These are phyloP conservation scores for Exophiala calicioides DNA, from an alignment of 2,329 filamentous ascomycete genomes.

Conservation along the genomic window DNA sequence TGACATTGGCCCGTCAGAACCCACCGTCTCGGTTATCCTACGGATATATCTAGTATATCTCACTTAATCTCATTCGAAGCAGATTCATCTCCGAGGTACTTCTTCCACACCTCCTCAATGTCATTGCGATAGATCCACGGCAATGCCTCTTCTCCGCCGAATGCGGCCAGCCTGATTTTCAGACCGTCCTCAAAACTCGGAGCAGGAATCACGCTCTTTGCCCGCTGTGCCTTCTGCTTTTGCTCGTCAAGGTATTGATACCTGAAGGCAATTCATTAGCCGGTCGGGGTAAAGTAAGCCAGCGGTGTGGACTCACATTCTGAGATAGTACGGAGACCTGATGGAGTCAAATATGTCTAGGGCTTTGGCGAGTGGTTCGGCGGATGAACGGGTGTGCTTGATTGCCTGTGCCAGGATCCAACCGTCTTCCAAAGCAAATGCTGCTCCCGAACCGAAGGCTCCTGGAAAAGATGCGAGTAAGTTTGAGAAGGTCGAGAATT, in stretches of 20 bases:
- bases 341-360: constrained; percentile 43
- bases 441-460: constrained; percentile 49
- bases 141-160: constrained; percentile 37
- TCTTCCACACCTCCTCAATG: constrained; percentile 41
- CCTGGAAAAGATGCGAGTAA: constrained; percentile 25
- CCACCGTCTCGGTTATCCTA: no score
- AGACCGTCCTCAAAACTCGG: constrained; percentile 36
- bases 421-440: constrained; percentile 49
- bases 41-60: no score
- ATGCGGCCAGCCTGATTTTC: constrained; percentile 35
- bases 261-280: constrained; percentile 22
- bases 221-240: constrained; percentile 21
- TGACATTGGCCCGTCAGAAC: no score
- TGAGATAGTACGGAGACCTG: constrained; percentile 43
- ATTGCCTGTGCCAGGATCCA: constrained; percentile 46
- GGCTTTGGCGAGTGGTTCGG: constrained; percentile 33
- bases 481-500: background rate
- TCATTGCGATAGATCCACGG: constrained; percentile 48
- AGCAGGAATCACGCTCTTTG: constrained; percentile 27
- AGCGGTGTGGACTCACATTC: constrained; percentile 37
- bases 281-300: background rate
- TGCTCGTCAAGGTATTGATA: constrained; percentile 38
- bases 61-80: no score
- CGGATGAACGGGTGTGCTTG: constrained; percentile 27
- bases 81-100: constrained; percentile 23